Conservation (phyloP, 768 basidiomycete genomes). For the Leccinum broughii region DNA sequence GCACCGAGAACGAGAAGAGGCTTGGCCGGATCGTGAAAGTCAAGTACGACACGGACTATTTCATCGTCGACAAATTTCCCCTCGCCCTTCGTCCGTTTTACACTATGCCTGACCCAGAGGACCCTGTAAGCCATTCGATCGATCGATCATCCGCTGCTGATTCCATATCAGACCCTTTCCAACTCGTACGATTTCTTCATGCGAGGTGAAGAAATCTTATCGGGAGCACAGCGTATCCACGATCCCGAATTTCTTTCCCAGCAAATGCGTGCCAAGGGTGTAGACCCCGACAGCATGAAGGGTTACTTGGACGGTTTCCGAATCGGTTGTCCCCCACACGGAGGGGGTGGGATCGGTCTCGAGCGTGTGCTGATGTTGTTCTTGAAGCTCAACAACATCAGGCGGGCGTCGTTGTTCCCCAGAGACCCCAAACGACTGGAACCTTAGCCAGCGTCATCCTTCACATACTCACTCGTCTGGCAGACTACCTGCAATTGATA, state of each 20-base stretch:
- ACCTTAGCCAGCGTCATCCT: conserved; percentile 47
- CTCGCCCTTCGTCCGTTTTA: conserved; percentile 95
- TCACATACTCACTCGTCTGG: not conserved
- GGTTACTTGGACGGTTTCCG: conserved; percentile 93
- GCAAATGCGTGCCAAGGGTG: conserved; percentile 84
- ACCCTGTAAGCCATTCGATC: conserved; percentile 59
- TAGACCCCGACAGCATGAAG: conserved; percentile 91
- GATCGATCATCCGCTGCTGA: conserved; percentile 5
- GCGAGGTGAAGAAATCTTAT: conserved; percentile 98
- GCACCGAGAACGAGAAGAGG: conserved; percentile 94
- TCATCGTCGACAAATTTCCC: conserved; percentile 99
- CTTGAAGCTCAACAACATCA: conserved; percentile 94
- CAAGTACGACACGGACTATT: conserved; percentile 98
- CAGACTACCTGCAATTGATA: not conserved
- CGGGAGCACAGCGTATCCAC: conserved; percentile 97
- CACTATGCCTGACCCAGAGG: conserved; percentile 95
- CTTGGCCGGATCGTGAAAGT: conserved; percentile 87
- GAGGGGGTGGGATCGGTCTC: conserved; percentile 93
- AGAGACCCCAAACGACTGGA: conserved; percentile 94
- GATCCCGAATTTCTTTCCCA: conserved; percentile 78
- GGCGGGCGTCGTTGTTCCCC: conserved; percentile 91
- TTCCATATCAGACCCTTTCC: conserved; percentile 64
- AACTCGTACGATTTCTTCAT: conserved; percentile 99
- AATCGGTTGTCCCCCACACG: conserved; percentile 94
- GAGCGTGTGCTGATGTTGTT: conserved; percentile 98